Evolutionary conservation across 2,329 filamentous ascomycete genomes (phyloP).

Genomic region (Pestalotiopsis sp.): DNA sequence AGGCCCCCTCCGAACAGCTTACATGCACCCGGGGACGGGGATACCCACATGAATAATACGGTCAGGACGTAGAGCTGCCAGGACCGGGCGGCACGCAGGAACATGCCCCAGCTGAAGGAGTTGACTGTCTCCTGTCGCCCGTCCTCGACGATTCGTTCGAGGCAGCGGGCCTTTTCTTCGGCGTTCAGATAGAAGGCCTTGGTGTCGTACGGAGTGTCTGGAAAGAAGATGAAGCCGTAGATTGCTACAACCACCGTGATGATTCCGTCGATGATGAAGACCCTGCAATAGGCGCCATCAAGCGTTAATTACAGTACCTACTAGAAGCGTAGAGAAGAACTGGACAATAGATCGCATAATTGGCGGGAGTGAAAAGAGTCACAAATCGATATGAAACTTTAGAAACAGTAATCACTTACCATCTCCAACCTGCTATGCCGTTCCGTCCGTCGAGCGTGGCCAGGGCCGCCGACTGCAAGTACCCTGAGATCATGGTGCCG

Average conservation of each 20-base stretch:
- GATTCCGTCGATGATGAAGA: slow-evolving; percentile 46
- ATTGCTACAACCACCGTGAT: slow-evolving; percentile 54
- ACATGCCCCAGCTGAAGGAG: slow-evolving; percentile 23
- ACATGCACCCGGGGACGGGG: neutral
- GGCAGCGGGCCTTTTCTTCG: slow-evolving; percentile 39
- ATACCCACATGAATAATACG: slow-evolving; percentile 25
- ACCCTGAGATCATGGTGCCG: slow-evolving; percentile 60
- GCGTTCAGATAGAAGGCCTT: slow-evolving; percentile 37
- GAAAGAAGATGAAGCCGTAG: slow-evolving; percentile 50
- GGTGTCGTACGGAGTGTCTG: slow-evolving; percentile 44
- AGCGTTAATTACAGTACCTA: neutral
- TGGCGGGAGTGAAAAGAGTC: too few relatives aligned
- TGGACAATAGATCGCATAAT: too few relatives aligned
- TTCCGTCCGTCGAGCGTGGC: slow-evolving; percentile 40
- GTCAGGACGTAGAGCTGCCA: slow-evolving; percentile 30
- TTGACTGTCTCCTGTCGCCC: slow-evolving; percentile 22
- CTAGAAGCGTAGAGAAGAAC: too few relatives aligned
- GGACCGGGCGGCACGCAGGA: slow-evolving; percentile 19
- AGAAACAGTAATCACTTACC: slow-evolving; percentile 31
- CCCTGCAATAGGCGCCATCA: neutral
- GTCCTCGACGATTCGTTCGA: slow-evolving; percentile 31
- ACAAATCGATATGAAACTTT: too few relatives aligned
- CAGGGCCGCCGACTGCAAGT: slow-evolving; percentile 49
- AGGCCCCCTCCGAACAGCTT: too few relatives aligned
- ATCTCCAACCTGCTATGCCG: slow-evolving; percentile 52